A percentile compares a stretch with the other conserved stretches of the same genome.
Conservation (phyloP, 345 rosid genomes). For the Geranium brycei region DNA sequence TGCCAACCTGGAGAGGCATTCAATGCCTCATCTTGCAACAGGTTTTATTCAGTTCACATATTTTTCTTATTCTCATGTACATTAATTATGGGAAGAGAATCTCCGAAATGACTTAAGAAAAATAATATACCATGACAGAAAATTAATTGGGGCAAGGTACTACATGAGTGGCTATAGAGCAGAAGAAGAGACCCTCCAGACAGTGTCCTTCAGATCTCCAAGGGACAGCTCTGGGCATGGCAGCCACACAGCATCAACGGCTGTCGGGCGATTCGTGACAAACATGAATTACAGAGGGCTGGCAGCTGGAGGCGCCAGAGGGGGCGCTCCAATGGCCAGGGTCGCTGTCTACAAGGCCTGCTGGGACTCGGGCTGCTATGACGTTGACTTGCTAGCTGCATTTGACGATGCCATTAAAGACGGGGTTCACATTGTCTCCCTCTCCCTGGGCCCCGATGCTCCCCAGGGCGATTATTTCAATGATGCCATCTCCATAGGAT, state of each 20-base stretch:
- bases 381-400: conserved; percentile 39
- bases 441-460: conserved; percentile 40
- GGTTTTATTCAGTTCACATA: conserved; percentile 11
- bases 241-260: conserved; percentile 45
- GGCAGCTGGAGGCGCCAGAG: conserved; percentile 42
- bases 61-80: too few relatives aligned
- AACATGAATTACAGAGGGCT: conserved; percentile 32
- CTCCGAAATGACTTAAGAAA: too few relatives aligned
- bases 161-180: conserved; percentile 38
- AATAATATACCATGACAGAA: conserved; percentile 13
- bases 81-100: too few relatives aligned
- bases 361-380: conserved; percentile 41
- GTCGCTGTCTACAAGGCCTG: conserved; percentile 47
- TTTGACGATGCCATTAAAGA: conserved; percentile 48
- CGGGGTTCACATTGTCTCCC: conserved; percentile 38
- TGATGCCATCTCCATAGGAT: conserved; percentile 46
- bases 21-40: conserved; percentile 38
- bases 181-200: conserved; percentile 25
- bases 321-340: conserved; percentile 51
- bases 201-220: conserved; percentile 29
- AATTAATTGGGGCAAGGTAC: conserved; percentile 45
- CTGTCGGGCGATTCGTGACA: conserved; percentile 37
- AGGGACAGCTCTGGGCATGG: conserved; percentile 51
- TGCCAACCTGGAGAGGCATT: conserved; percentile 47
- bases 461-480: conserved; percentile 44